phyloP scores from a whole-genome alignment of 768 basidiomycete genomes.

The Mycena indigotica region DNA sequence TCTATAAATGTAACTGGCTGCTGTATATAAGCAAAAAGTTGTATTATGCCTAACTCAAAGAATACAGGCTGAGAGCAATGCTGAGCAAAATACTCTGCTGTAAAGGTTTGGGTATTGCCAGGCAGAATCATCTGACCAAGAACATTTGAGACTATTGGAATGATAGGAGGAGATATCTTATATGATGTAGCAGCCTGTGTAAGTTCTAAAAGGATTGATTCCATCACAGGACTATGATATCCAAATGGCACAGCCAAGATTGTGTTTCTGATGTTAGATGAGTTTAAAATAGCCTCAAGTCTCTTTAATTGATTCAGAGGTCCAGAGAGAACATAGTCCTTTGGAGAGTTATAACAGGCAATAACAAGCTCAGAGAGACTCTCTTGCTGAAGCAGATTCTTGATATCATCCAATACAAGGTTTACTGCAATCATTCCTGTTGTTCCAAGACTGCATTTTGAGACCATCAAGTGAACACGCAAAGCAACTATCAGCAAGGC shows the following conservation, averaged over 20 bases:
- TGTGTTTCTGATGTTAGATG: slow-evolving; percentile 39
- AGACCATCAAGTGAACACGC: slow-evolving; percentile 58
- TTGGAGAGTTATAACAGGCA: slow-evolving; percentile 64
- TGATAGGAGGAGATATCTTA: slow-evolving; percentile 45
- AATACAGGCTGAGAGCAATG: slow-evolving; percentile 63
- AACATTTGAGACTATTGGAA: slow-evolving; percentile 68
- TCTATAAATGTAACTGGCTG: slow-evolving; percentile 59
- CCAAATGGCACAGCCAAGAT: slow-evolving; percentile 60
- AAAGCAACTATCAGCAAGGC: slow-evolving; percentile 60
- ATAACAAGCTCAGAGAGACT: slow-evolving; percentile 44
- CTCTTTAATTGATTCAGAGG: slow-evolving; percentile 42
- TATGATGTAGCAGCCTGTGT: slow-evolving; percentile 39
- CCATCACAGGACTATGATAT: slow-evolving; percentile 70
- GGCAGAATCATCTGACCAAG: slow-evolving; percentile 53
- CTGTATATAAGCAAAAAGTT: slow-evolving; percentile 36
- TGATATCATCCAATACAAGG: slow-evolving; percentile 36
- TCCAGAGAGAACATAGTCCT: slow-evolving; percentile 63
- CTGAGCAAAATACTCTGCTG: slow-evolving; percentile 53
- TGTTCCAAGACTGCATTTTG: slow-evolving; percentile 42
- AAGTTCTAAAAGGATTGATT: slow-evolving; percentile 55
- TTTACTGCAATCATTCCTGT: slow-evolving; percentile 68
- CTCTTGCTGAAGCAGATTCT: slow-evolving; percentile 37
- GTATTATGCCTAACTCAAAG: slow-evolving; percentile 54
- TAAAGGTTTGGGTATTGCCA: slow-evolving; percentile 52
- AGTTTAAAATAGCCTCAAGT: slow-evolving; percentile 46